Conservation (phyloP, 768 basidiomycete species). For the Exidia glandulosa region DNA sequence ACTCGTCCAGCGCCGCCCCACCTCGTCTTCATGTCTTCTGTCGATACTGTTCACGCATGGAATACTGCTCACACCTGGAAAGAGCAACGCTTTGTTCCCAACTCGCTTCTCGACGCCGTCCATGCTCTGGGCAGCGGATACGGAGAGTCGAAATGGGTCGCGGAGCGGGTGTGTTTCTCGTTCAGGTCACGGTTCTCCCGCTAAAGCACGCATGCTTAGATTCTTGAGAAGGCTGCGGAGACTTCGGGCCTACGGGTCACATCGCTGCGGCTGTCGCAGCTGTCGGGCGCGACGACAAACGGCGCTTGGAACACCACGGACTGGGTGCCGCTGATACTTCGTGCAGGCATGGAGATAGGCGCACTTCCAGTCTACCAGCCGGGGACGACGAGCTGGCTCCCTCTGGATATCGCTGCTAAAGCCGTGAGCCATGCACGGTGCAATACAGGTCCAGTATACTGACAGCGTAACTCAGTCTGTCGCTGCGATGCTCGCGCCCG, state of each 20-base stretch:
- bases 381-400: neutral
- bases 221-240: neutral
- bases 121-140: neutral
- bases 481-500: no score
- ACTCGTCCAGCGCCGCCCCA: neutral
- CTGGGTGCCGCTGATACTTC: neutral
- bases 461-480: no score
- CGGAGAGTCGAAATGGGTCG: neutral
- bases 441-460: no score
- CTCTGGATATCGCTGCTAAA: neutral
- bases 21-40: neutral
- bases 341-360: neutral
- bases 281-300: neutral
- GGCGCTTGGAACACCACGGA: constrained; percentile 1
- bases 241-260: neutral
- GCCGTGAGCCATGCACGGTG: no score
- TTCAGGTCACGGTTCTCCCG: neutral
- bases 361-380: neutral
- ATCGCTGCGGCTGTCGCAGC: neutral
- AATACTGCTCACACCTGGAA: neutral
- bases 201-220: neutral
- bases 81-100: neutral
- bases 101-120: neutral
- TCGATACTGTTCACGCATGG: neutral
- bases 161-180: neutral